These are phyloP conservation scores for Lecanicillium sp. DNA, from an alignment of 2,329 filamentous ascomycete species.

Conservation along the genomic window DNA sequence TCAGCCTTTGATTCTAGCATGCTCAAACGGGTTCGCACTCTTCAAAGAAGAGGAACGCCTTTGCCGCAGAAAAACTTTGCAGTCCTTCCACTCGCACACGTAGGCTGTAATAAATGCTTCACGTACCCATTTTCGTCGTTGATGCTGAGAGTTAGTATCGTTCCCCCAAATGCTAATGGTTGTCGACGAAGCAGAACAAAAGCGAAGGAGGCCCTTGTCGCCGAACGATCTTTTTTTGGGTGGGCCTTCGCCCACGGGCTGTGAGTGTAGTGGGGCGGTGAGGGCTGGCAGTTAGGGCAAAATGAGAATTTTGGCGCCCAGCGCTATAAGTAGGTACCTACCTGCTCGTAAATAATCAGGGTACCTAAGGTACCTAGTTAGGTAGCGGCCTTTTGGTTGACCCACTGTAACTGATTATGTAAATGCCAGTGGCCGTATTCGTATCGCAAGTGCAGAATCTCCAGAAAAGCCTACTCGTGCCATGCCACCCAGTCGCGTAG, in stretches of 20 bases:
- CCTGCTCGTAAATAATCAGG: too few species aligned
- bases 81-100: slow-evolving; percentile 43
- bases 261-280: slow-evolving; percentile 27
- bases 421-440: too few species aligned
- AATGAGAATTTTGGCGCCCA: not conserved
- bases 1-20: slow-evolving; percentile 59
- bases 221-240: slow-evolving; percentile 13
- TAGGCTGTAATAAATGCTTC: slow-evolving; percentile 31
- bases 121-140: slow-evolving; percentile 56
- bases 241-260: slow-evolving; percentile 10
- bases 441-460: too few species aligned
- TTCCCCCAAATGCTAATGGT: slow-evolving; percentile 26
- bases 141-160: slow-evolving; percentile 18
- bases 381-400: too few species aligned
- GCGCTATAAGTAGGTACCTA: too few species aligned
- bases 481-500: too few species aligned
- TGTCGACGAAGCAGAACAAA: slow-evolving; percentile 22
- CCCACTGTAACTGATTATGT: too few species aligned
- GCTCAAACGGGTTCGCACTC: slow-evolving; percentile 41
- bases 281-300: slow-evolving; percentile 37
- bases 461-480: too few species aligned
- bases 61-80: slow-evolving; percentile 8
- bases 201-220: slow-evolving; percentile 5
- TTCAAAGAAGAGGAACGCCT: slow-evolving; percentile 12
- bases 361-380: too few species aligned